Evolutionary conservation across 2,329 filamentous ascomycete species (phyloP).

Genomic region (Achaetomium macrosporum): DNA sequence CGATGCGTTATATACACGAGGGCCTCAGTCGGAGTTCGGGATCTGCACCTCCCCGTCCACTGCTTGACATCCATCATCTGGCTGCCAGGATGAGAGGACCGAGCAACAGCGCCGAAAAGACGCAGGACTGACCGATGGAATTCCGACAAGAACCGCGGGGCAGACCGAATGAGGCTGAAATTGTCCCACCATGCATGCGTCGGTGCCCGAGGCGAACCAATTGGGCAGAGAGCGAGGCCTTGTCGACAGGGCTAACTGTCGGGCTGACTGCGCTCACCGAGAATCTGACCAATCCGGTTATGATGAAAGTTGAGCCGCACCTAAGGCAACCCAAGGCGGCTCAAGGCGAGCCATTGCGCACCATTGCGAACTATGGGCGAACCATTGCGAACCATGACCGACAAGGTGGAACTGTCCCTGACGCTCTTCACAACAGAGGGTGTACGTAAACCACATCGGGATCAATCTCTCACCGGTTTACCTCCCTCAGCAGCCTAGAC

Average conservation of each 20-base stretch:
- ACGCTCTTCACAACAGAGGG: too few species aligned
- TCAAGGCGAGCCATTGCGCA: constrained; percentile 13
- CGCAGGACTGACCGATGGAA: neutral
- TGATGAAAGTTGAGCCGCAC: constrained; percentile 11
- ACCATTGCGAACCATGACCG: neutral
- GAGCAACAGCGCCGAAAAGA: constrained; percentile 5
- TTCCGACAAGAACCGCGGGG: constrained; percentile 1
- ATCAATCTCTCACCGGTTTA: too few species aligned
- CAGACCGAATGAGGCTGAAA: constrained; percentile 4
- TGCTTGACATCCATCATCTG: too few species aligned
- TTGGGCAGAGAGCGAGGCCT: constrained; percentile 12
- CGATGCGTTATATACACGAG: too few species aligned
- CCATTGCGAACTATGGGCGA: constrained; percentile 8
- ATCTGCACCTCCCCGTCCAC: too few species aligned
- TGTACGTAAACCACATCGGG: too few species aligned
- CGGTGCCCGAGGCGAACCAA: constrained; percentile 16
- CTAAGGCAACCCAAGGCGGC: constrained; percentile 13
- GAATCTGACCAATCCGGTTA: constrained; percentile 14
- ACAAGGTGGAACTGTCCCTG: too few species aligned
- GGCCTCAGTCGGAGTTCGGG: too few species aligned
- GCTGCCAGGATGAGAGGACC: neutral
- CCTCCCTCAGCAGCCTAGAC: too few species aligned
- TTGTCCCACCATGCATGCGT: constrained; percentile 13
- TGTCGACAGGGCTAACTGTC: constrained; percentile 11
- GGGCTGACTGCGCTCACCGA: constrained; percentile 22